Percentiles rank a stretch among this genome's conserved stretches.
phyloP scores from a whole-genome alignment of 805 yeast species.

The Wickerhamomyces tratensis region DNA sequence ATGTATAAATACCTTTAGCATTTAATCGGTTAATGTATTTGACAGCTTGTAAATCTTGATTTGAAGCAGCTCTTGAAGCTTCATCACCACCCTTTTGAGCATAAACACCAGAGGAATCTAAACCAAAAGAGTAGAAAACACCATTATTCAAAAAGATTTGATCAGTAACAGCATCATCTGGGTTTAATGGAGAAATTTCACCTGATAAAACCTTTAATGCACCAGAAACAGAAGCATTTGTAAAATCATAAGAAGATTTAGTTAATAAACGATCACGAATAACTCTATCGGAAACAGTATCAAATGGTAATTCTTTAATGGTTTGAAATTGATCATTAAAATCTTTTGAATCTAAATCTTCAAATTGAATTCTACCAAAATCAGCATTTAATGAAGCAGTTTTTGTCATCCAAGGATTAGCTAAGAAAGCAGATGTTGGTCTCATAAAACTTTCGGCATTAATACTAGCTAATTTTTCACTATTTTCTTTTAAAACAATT shows the following conservation, averaged over 20 bases:
- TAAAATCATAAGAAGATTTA: slow-evolving; percentile 68
- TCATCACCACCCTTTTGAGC: slow-evolving; percentile 66
- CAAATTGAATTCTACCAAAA: slow-evolving; percentile 18
- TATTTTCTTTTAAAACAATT: slow-evolving; percentile 42
- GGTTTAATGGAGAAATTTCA: slow-evolving; percentile 69
- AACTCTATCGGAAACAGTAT: slow-evolving; percentile 53
- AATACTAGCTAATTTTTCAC: slow-evolving; percentile 28
- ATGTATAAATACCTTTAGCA: slow-evolving; percentile 50
- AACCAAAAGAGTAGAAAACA: slow-evolving; percentile 76
- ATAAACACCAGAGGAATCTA: slow-evolving; percentile 59
- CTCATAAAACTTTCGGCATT: slow-evolving; percentile 48
- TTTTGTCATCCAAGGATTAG: slow-evolving; percentile 65
- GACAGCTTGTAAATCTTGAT: slow-evolving; percentile 71
- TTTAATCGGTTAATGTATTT: slow-evolving; percentile 60
- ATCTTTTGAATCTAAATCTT: slow-evolving; percentile 41
- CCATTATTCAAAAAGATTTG: slow-evolving; percentile 73
- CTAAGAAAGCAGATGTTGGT: slow-evolving; percentile 51
- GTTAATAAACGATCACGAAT: slow-evolving; percentile 67
- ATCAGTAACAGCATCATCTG: slow-evolving; percentile 51
- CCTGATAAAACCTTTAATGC: slow-evolving; percentile 72
- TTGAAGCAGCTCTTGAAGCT: slow-evolving; percentile 74
- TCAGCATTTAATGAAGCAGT: slow-evolving; percentile 14
- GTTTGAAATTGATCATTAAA: slow-evolving; percentile 91
- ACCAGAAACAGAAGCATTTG: slow-evolving; percentile 65
- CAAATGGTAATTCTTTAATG: slow-evolving; percentile 58